phyloP scores from a whole-genome alignment of 345 rosid species.

The Mallotus nudiflorus region DNA sequence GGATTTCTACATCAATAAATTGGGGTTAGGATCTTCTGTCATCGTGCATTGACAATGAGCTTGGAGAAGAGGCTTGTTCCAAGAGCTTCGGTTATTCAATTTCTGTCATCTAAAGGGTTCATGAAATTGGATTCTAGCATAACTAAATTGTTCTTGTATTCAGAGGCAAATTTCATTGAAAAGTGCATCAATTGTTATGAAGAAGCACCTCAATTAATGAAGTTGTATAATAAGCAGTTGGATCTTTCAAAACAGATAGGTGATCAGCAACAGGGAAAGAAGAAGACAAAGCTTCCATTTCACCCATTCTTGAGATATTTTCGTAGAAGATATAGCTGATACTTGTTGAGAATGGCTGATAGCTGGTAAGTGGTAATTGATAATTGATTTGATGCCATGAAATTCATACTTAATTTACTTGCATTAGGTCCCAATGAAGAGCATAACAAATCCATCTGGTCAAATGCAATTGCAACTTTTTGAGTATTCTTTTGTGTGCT shows the following conservation, averaged over 20 bases:
- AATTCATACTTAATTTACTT: neutral
- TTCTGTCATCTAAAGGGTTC: constrained; percentile 8
- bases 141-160: neutral
- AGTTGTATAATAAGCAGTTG: neutral
- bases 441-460: neutral
- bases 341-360: no score
- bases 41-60: constrained; percentile 34
- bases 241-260: neutral
- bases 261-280: neutral
- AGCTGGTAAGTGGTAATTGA: neutral
- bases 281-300: no score
- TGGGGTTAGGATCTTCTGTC: constrained; percentile 33
- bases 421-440: neutral
- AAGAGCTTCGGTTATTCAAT: constrained; percentile 6
- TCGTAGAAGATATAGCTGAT: no score
- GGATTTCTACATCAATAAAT: constrained; percentile 46
- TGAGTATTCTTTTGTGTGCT: neutral
- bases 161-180: neutral
- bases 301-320: no score
- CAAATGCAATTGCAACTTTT: neutral
- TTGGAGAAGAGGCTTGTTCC: constrained; percentile 41
- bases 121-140: neutral
- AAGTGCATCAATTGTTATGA: neutral
- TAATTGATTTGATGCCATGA: neutral
- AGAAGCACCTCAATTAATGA: constrained; percentile 6